phyloP scores from a whole-genome alignment of 495 filamentous ascomycete genomes.

The Haplographium delicatum region DNA sequence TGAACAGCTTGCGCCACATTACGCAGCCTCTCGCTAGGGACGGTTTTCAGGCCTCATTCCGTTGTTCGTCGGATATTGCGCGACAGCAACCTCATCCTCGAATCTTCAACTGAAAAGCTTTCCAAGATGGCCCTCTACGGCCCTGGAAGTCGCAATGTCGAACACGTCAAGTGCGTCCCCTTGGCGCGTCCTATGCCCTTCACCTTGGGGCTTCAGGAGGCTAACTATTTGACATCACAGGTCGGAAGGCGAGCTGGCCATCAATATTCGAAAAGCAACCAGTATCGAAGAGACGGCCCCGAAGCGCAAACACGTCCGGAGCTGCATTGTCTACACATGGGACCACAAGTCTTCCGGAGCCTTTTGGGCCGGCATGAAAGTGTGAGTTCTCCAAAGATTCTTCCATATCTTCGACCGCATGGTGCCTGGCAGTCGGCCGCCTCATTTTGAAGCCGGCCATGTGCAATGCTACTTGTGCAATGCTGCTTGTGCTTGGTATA shows the following conservation, averaged over 20 bases:
- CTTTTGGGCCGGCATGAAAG: conserved; percentile 99
- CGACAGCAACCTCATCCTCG: no score
- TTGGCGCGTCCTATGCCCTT: neutral
- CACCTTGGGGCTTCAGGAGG: no score
- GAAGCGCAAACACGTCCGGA: conserved; percentile 98
- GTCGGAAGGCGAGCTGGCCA: conserved; percentile 86
- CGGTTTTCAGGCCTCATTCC: no score
- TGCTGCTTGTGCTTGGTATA: no score
- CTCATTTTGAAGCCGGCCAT: no score
- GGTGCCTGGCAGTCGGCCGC: no score
- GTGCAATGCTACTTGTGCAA: no score
- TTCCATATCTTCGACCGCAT: no score
- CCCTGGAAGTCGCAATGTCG: conserved; percentile 21
- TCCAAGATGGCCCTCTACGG: conserved; percentile 22
- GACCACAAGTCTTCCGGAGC: conserved; percentile 95
- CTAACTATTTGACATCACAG: no score
- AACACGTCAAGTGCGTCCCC: conserved; percentile 25
- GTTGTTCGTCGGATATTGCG: no score
- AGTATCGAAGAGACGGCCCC: conserved; percentile 93
- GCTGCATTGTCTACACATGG: conserved; percentile 98
- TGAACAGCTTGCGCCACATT: conserved; percentile 9
- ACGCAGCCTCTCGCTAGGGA: no score
- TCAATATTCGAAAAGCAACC: conserved; percentile 96
- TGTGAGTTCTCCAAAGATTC: conserved; percentile 51
- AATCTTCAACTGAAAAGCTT: conserved; percentile 7